These are phyloP conservation scores for Pichia sp. DNA, from an alignment of 1,139 yeast species.

Conservation along the genomic window DNA sequence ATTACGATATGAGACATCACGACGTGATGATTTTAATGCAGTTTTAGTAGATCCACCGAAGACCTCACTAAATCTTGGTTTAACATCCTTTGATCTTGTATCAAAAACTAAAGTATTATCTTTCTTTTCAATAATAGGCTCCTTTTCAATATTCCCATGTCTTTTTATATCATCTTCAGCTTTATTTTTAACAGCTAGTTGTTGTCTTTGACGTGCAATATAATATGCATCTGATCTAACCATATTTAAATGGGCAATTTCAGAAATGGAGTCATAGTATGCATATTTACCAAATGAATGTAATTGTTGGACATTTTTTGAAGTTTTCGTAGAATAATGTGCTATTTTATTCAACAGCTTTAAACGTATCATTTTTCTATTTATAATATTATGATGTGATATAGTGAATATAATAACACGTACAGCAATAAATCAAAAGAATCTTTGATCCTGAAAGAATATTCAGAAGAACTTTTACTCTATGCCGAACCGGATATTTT, in stretches of 20 bases:
- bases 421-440: too few species aligned
- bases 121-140: too few species aligned
- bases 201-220: slow-evolving; percentile 9
- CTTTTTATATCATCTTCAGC: too few species aligned
- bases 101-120: slow-evolving; percentile 18
- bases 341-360: too few species aligned
- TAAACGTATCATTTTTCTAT: too few species aligned
- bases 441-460: too few species aligned
- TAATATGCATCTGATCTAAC: slow-evolving; percentile 15
- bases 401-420: too few species aligned
- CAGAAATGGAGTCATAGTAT: slow-evolving; percentile 10
- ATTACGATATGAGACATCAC: slow-evolving; percentile 29
- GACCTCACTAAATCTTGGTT: slow-evolving; percentile 22
- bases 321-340: background rate
- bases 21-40: slow-evolving; percentile 27
- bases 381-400: too few species aligned
- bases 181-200: background rate
- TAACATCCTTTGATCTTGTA: slow-evolving; percentile 15
- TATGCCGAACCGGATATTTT: too few species aligned
- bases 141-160: too few species aligned
- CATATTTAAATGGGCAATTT: slow-evolving; percentile 10
- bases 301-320: background rate
- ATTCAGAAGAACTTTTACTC: too few species aligned
- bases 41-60: slow-evolving; percentile 29
- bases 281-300: slow-evolving; percentile 12